Evolutionary conservation across 305 asterid species (phyloP), one percentile per base, ranked within the genome.

Genomic region (Lippia alba): DNA sequence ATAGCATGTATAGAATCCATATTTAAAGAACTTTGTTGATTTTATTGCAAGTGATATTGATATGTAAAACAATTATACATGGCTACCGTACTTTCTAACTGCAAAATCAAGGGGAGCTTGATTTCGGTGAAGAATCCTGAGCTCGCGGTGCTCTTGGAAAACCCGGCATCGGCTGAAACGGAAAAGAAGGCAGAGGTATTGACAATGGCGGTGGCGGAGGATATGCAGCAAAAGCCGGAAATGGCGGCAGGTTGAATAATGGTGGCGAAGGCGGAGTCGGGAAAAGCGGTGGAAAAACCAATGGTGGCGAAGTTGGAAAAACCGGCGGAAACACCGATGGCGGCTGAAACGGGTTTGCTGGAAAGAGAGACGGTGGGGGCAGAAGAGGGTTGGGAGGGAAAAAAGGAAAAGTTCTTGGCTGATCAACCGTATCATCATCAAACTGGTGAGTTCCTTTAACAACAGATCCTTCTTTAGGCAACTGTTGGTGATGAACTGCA

Each of bases 101-200:
- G 60, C 64, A 71, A 67, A 60, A 69, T 85, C 79, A 88, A 55
- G 91, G 93, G 41, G 81, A 70, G 63, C 58, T 83, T 56, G 78
- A 70, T 74, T 83, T 76, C 18, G 86, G 67, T 3, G 85, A 72
- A 64, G 82, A 67, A 40, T 57, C 71, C 60, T 45, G 44, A 63
- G 89, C 84, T 3, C 89, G 90, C 36, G 94, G 96, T 71, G 73
- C 89, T 66, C 97, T 89, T 3, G 96, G 96, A 72, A 79, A 78
- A 41, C 97, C 93, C 4, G 96, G 94, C 0, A 72, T 50, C 3
- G 96, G 96, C 78, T 69, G 94, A 80, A 88, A 85, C 10, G 97
- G 95, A 45, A 90, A 79, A 1, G 90, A 85, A 41, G 92, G 92
- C 63, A 86, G n/a, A n/a, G 79, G 90, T 40, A 76, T 39, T 0